Base-by-base conservation (phyloP, 179 eudicot species). In the Camellia oleifera region DNA sequence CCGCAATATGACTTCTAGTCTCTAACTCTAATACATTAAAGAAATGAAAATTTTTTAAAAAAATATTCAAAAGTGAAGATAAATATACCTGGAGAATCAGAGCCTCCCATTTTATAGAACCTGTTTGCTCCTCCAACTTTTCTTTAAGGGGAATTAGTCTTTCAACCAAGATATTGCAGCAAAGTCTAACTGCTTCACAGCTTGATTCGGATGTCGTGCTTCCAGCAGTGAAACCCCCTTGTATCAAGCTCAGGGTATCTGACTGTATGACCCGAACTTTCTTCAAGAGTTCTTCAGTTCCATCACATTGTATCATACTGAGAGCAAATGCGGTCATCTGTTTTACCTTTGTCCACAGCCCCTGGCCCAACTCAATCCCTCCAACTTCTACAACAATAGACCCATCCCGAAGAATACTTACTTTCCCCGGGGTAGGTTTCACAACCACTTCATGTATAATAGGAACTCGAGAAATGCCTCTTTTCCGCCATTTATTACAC, bases 311-410 rank as follows among this genome's bases (percentile, higher is more conserved):
- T 50, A 92, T 77, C 54, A 80, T 79, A 84, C 97, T 67, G 73
- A 95, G 91, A 82, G 86, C 90, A 89, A 75, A 96, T 10, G 99
- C 97, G 15, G 94, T 79, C 88, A 89, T 90, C 78, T 96, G 99
- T 81, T 88, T 92, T 12, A 96, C 99, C 89, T 96, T 96, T 7
- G 99, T 96, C 97, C 97, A 94, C 7, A 95, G 88, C 82, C 99
- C 99, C 83, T 95, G 98, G 11, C 99, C 99, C 60, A 93, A 62
- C 82, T 94, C 98, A 79, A 94, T 91, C 62, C 98, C 98, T 79
- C 98, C 98, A 58, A 95, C 93, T 87, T 95, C 98, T 6, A 93
- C 98, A 71, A 90, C 94, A 48, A 95, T 73, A 3, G 98, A 95
- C 20, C 98, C 98, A 85, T 95, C 98, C 46, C 58, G 20, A 26